Evolutionary conservation across 2,329 filamentous ascomycete species (phyloP).

Genomic region (Cordyceps fumosorosea): DNA sequence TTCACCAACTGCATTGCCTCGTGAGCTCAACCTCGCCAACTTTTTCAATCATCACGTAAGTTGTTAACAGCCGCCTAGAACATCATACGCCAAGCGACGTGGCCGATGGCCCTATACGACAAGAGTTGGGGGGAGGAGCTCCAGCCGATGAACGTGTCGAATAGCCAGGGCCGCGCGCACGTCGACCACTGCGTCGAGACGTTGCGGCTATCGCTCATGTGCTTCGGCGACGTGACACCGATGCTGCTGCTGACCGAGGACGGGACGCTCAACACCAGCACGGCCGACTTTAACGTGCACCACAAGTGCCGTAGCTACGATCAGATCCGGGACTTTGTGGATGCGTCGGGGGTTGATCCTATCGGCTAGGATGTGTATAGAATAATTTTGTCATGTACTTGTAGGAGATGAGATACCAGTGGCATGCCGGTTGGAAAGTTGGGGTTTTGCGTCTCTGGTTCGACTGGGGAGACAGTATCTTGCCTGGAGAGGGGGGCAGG

Average conservation of each 20-base stretch:
- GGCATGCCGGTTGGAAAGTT: too few relatives aligned
- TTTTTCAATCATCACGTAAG: neutral
- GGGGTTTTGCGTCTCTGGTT: neutral
- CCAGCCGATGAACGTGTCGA: neutral
- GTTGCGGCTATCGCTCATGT: constrained; percentile 16
- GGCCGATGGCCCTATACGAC: constrained; percentile 7
- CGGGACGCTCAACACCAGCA: constrained; percentile 2
- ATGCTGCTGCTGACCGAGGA: neutral
- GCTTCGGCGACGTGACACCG: constrained; percentile 15
- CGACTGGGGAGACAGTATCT: too few relatives aligned
- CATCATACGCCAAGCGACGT: constrained; percentile 13
- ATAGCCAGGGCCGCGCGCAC: neutral
- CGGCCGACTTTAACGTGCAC: constrained; percentile 6
- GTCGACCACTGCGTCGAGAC: constrained; percentile 16
- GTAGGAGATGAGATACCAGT: neutral
- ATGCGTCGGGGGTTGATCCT: neutral
- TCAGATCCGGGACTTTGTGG: neutral
- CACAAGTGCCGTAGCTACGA: constrained; percentile 12
- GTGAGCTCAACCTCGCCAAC: neutral
- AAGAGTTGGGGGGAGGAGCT: neutral
- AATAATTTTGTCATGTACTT: neutral
- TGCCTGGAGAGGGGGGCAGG: too few relatives aligned
- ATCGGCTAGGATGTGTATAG: neutral
- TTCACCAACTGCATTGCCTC: constrained; percentile 16
- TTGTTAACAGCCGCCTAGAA: constrained; percentile 4